Evolutionary conservation across 257 asterid species (phyloP).

Genomic region (Nicotiana undulata): DNA sequence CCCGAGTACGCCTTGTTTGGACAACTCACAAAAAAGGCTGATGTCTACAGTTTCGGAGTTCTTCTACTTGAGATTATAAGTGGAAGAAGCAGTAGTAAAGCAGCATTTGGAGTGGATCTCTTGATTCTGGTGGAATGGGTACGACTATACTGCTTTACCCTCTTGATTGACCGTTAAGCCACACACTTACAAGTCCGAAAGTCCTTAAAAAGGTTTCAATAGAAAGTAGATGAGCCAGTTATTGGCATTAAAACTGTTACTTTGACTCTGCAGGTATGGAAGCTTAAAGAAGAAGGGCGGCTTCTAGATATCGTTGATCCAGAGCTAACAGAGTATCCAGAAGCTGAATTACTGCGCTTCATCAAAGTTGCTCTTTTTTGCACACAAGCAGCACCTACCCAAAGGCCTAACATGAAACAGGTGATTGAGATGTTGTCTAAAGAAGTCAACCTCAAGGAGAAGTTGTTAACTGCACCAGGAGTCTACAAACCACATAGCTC

Average conservation of each 20-base stretch:
- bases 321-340: slow-evolving; percentile 39
- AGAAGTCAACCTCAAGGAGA: slow-evolving; percentile 53
- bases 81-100: slow-evolving; percentile 64
- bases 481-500: slow-evolving; percentile 31
- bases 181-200: neutral
- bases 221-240: neutral
- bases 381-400: slow-evolving; percentile 63
- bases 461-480: slow-evolving; percentile 54
- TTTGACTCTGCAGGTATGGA: slow-evolving; percentile 53
- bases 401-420: slow-evolving; percentile 76
- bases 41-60: slow-evolving; percentile 75
- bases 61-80: slow-evolving; percentile 62
- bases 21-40: slow-evolving; percentile 75
- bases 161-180: neutral
- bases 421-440: slow-evolving; percentile 63
- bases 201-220: too few relatives aligned
- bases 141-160: slow-evolving; percentile 8
- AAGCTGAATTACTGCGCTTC: slow-evolving; percentile 44
- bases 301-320: slow-evolving; percentile 60
- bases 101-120: slow-evolving; percentile 56
- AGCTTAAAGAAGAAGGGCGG: slow-evolving; percentile 45
- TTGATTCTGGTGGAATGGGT: slow-evolving; percentile 76
- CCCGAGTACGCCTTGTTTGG: slow-evolving; percentile 69
- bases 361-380: slow-evolving; percentile 66
- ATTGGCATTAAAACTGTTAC: neutral